Percentiles rank a stretch among this genome's conserved stretches.
phyloP scores from a whole-genome alignment of 1,284 basidiomycete genomes.

The Erythrobasidium hasegawianum region DNA sequence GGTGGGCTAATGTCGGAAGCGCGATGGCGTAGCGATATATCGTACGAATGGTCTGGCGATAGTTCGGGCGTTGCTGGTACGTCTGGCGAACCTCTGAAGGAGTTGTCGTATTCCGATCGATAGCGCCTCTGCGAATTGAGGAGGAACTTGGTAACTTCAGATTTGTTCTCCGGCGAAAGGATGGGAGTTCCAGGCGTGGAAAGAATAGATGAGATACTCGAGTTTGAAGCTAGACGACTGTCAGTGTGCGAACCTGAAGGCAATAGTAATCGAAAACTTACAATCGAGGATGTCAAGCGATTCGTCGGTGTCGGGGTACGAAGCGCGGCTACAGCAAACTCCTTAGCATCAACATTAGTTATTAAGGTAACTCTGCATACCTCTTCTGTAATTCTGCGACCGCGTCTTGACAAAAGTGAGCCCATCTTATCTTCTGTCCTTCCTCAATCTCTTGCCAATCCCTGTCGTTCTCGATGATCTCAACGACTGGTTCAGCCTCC shows the following conservation, averaged over 20 bases:
- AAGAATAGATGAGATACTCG: constrained; percentile 8
- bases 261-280: not conserved
- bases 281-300: constrained; percentile 25
- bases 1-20: not conserved
- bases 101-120: constrained; percentile 12
- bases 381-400: constrained; percentile 26
- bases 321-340: not conserved
- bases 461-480: constrained; percentile 9
- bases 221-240: not conserved
- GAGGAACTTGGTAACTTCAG: constrained; percentile 18
- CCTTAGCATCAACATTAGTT: not conserved
- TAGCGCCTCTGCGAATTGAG: constrained; percentile 24
- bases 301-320: constrained; percentile 24
- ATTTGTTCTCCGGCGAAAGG: constrained; percentile 20
- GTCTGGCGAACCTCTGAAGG: not conserved
- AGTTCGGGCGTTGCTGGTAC: constrained; percentile 24
- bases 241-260: not conserved
- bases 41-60: constrained; percentile 19
- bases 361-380: not conserved
- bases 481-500: not conserved
- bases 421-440: constrained; percentile 14
- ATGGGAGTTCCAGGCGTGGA: constrained; percentile 24
- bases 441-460: constrained; percentile 14
- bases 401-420: constrained; percentile 31
- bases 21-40: not conserved